Percentiles rank a stretch among this genome's conserved stretches.
Evolutionary conservation across 352 stramenopile genomes (phyloP).

Genomic region (Phytophthora niederhauseri): DNA sequence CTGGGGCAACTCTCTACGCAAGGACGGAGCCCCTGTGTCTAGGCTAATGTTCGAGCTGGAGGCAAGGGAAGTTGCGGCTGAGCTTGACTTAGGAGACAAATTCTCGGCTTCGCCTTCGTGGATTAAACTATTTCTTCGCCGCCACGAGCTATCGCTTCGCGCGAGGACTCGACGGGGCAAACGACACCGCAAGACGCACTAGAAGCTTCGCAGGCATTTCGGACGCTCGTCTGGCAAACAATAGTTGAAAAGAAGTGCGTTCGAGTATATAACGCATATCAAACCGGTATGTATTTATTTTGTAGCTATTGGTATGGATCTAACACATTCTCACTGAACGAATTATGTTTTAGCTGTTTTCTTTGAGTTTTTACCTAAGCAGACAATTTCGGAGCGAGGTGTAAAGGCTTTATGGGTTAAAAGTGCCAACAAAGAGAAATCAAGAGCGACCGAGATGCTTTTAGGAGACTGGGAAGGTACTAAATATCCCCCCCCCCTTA

Average conservation of each 20-base stretch:
- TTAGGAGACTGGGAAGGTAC: background rate
- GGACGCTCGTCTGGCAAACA: too few relatives aligned
- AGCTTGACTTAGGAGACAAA: too few relatives aligned
- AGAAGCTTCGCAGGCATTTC: too few relatives aligned
- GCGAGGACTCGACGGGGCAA: too few relatives aligned
- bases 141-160: too few relatives aligned
- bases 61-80: too few relatives aligned
- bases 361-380: background rate
- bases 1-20: too few relatives aligned
- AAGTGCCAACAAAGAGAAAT: background rate
- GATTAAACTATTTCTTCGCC: too few relatives aligned
- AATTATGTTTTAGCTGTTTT: background rate
- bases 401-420: background rate
- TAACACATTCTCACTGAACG: background rate
- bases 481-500: background rate
- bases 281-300: background rate
- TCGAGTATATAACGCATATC: background rate
- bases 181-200: too few relatives aligned
- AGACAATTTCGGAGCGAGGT: background rate
- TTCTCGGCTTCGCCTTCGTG: too few relatives aligned
- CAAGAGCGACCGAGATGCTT: background rate
- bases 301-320: background rate
- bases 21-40: too few relatives aligned
- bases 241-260: constrained; percentile 4
- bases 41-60: too few relatives aligned